Percentiles rank a stretch among this genome's conserved stretches.
These are phyloP conservation scores for Neoboletus magnificus DNA, from an alignment of 768 basidiomycete species.

Conservation along the genomic window DNA sequence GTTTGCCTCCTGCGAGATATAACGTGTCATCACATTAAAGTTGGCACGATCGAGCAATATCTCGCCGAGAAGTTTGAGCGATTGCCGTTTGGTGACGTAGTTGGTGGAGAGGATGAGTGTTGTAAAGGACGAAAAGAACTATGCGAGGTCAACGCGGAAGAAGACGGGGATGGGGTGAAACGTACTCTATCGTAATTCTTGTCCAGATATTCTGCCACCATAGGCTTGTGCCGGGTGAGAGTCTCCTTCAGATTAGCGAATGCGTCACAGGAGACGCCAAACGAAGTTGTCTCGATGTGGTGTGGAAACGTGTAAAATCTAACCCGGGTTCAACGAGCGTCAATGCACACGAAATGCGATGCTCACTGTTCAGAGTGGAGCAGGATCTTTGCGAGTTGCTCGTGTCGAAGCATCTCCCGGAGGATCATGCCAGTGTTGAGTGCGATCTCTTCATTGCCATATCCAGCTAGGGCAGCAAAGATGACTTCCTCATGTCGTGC, in stretches of 20 bases:
- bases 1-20: constrained; percentile 93
- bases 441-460: constrained; percentile 93
- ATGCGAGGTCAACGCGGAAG: constrained; percentile 1
- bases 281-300: constrained; percentile 96
- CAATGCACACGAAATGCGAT: background rate
- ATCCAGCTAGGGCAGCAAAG: constrained; percentile 86
- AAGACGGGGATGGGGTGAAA: constrained; percentile 2
- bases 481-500: constrained; percentile 71
- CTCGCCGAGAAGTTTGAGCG: constrained; percentile 95
- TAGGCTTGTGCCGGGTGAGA: constrained; percentile 92
- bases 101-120: constrained; percentile 90
- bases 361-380: constrained; percentile 92
- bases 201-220: constrained; percentile 97
- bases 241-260: constrained; percentile 98
- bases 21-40: constrained; percentile 97
- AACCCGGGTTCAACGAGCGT: background rate
- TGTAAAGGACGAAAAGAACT: constrained; percentile 97
- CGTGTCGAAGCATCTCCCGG: constrained; percentile 94
- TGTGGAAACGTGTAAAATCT: constrained; percentile 97
- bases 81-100: constrained; percentile 99
- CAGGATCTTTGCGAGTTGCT: constrained; percentile 84
- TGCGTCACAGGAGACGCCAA: constrained; percentile 97
- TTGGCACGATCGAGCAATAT: constrained; percentile 97
- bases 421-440: constrained; percentile 98
- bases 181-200: constrained; percentile 93